Base-by-base conservation (phyloP, 2,329 filamentous ascomycete species). In the Ilyonectria destructans region DNA sequence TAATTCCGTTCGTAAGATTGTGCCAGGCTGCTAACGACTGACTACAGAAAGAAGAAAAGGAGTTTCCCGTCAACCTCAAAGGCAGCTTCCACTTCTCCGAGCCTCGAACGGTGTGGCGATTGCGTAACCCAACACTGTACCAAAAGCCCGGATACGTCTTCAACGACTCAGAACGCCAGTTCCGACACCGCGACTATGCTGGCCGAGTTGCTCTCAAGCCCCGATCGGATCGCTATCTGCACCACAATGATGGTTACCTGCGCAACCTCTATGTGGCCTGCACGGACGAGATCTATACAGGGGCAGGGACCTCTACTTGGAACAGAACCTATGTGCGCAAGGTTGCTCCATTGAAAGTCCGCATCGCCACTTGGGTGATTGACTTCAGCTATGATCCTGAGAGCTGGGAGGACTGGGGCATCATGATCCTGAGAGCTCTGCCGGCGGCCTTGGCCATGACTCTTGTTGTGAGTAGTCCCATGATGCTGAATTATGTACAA, bases 301-400 rank as follows among this genome's bases (percentile, higher is more conserved):
- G 71, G 1, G 58, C 69, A 21, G 71, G 71, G 1, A 76, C 69
- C 48, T 76, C 74, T n/a, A 76, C 74, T 49, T 76, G 74, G 74
- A 75, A 70, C 65, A 68, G 74, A 48, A 77, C 74, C 31, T 76
- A 73, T 55, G 72, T 77, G 46, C 73, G 71, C 51, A 75, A 73
- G 55, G 74, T 77, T 3, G 71, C 74, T 6, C 70, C 74, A 3
- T 46, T 74, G 35, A 76, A 76, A 58, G 68, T 76, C 33, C 70
- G 74, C 12, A 73, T 75, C 26, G 74, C 74, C 10, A 76, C 74
- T 4, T 76, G 74, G 74, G 71, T 76, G 43, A 69, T 77, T 12
- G 74, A 76, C 64, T 76, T 76, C 21, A 73, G 62, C 40, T 74
- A 76, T 19, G 74, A 76, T n/a, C 72, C 71, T 7, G 51, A 73